Evolutionary conservation across 2,329 filamentous ascomycete genomes (phyloP), one percentile per base, ranked within the genome.

Genomic region (Rhynchosporium agropyri): DNA sequence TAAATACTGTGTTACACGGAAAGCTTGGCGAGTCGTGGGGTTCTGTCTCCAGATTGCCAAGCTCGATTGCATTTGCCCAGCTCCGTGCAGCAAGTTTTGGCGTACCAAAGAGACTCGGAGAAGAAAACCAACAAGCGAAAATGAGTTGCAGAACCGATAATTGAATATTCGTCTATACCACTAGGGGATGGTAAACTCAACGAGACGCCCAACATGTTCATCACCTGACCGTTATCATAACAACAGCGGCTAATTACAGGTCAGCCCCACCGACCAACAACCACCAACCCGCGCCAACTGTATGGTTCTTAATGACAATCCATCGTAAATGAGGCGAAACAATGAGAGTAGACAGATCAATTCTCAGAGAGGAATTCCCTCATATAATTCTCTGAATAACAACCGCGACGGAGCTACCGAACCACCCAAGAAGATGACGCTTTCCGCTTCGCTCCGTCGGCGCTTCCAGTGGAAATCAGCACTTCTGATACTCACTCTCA

Each of bases 221-320:
- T 54, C 51, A 54, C 51, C 38, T 54, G 51, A 54, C 51, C 51
- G 10, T 15, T 15, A 54, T 40, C 51, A 54, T 38, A 40, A 28
- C 36, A 40, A 10, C 33, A 40, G 33, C 51, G 48, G 29, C 12
- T 54, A 54, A 40, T 20, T 20, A 20, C 20, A 10, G n/a, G 8
- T 26, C 51, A 3, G 26, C 9, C 15, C n/a, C 43, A 29, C 3
- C 33, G 4, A 42, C 2, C 50, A 54, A 40, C 50, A 40, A 54
- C 33, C 51, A 42, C 12, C 26, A 29, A 13, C 8, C 8, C 20
- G 28, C 10, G 26, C n/a, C n/a, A 54, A 6, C 51, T 40, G 36
- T 20, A 54, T 40, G 20, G 51, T 20, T 1, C 9, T 20, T 26
- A 42, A 4, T 3, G n/a, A 6, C 20, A 13, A 28, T 40, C 36